Evolutionary conservation across 139 green algal genomes (phyloP), one percentile per base, ranked within the genome.

Genomic region (Gonium pectorale): DNA sequence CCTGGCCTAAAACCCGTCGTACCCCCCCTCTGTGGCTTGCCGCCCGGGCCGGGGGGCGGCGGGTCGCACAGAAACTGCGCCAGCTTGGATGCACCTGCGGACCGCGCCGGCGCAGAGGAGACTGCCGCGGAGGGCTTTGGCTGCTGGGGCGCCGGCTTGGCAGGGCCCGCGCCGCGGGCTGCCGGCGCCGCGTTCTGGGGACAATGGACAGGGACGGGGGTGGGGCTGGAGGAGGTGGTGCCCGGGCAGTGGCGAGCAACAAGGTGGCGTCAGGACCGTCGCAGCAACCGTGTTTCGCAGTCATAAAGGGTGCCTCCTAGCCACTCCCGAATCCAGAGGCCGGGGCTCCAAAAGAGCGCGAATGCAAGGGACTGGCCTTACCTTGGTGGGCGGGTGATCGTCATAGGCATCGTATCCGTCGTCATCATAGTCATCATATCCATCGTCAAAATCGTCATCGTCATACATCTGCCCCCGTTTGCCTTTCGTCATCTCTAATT

Each of bases 71-170:
- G 74, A 37, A 21, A 80, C 38, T 83, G 88, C 9, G 94, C 94
- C 66, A 97, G 85, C 15, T 73, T 54, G 71, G 94, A 97, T 49
- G 93, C 94, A 96, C 94, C 94, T 96, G 92, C 92, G 74, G 91
- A 81, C 40, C 81, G 80, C 5, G 89, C 88, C 7, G 73, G 35
- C 8, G 71, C 11, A n/a, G n/a, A n/a, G 38, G 29, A 22, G 9
- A 49, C 33, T 46, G 72, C 31, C 67, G 80, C 0, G 46, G 67
- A 33, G 63, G 51, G 35, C 86, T 81, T 63, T 69, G 37, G 66
- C 59, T 31, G 64, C 75, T 52, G 19, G 54, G 40, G 51, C 86
- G 64, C 29, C 49, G 31, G n/a, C n/a, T n/a, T n/a, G n/a, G n/a
- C n/a, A n/a, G n/a, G n/a, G n/a, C n/a, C n/a, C n/a, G n/a, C n/a